Evolutionary conservation across 2,329 filamentous ascomycete species (phyloP).

Genomic region (Leptographium flavum): DNA sequence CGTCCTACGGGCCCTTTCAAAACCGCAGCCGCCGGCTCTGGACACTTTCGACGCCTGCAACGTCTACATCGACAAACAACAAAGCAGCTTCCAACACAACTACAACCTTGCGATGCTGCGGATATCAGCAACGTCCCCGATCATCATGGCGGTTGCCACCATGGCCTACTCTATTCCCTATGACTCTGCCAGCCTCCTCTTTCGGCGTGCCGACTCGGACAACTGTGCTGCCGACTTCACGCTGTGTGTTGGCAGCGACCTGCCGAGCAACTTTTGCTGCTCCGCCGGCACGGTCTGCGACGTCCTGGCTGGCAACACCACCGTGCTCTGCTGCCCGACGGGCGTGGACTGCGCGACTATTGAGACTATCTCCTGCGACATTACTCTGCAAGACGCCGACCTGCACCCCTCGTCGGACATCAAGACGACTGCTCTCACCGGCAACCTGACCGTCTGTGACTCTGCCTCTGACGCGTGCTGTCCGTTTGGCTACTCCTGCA

Average conservation of each 20-base stretch:
- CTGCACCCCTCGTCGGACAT: conserved; percentile 42
- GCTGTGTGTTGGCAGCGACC: conserved; percentile 34
- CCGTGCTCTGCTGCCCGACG: conserved; percentile 55
- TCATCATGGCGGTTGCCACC: conserved; percentile 14
- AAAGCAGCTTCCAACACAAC: too few species aligned
- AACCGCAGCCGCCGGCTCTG: too few species aligned
- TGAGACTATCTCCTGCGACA: conserved; percentile 48
- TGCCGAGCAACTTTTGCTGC: conserved; percentile 58
- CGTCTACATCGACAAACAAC: too few species aligned
- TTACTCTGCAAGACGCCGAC: conserved; percentile 46
- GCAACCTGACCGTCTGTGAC: conserved; percentile 43
- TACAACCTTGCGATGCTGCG: background rate
- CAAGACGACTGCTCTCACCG: conserved; percentile 50
- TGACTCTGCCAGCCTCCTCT: background rate
- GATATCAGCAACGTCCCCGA: conserved; percentile 19
- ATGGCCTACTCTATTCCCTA: conserved; percentile 22
- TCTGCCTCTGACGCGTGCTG: conserved; percentile 44
- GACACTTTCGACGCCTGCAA: too few species aligned
- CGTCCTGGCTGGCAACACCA: conserved; percentile 47
- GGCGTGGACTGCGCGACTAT: conserved; percentile 45
- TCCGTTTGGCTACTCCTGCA: conserved; percentile 57
- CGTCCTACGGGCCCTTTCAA: too few species aligned
- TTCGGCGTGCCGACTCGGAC: conserved; percentile 1
- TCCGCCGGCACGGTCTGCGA: conserved; percentile 37
- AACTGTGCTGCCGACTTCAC: conserved; percentile 23